These are phyloP conservation scores for Raffaelea albimanens DNA, from an alignment of 2,329 filamentous ascomycete genomes.

Conservation along the genomic window DNA sequence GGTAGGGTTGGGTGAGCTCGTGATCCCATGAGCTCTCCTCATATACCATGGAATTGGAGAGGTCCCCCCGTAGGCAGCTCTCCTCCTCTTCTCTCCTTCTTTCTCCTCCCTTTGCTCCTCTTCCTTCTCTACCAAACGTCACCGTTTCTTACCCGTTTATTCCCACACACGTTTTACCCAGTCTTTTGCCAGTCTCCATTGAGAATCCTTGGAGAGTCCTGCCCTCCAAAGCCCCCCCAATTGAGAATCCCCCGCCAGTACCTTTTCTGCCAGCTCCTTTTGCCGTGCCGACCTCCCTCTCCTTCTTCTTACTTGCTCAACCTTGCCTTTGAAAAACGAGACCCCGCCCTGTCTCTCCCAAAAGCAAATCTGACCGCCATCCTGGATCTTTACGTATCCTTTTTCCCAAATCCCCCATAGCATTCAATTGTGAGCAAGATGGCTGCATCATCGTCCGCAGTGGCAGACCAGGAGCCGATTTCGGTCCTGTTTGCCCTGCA, in stretches of 20 bases:
- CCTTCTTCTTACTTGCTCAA: not conserved
- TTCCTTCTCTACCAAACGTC: slow-evolving; percentile 2
- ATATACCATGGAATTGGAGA: no score
- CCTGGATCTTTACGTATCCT: not conserved
- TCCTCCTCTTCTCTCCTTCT: slow-evolving; percentile 8
- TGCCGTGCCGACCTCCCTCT: slow-evolving; percentile 7
- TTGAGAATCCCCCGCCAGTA: no score
- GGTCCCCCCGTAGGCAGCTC: not conserved
- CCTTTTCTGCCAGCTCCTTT: no score
- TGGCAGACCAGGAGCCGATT: slow-evolving; percentile 46
- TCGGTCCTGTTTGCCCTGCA: slow-evolving; percentile 53
- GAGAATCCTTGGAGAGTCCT: no score
- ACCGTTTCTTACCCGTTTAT: not conserved
- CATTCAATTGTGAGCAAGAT: slow-evolving; percentile 33
- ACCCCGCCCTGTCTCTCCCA: not conserved
- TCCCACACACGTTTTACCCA: not conserved
- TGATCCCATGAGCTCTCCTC: not conserved
- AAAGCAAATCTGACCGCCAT: not conserved
- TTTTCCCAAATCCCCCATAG: not conserved
- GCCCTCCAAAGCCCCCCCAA: no score
- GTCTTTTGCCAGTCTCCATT: not conserved
- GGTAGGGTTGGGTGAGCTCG: slow-evolving; percentile 1
- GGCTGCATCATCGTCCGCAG: slow-evolving; percentile 49
- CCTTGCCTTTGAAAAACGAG: no score
- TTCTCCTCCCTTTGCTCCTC: slow-evolving; percentile 10